Evolutionary conservation across 305 asterid genomes (phyloP).

Genomic region (Caryopteris hybrid): DNA sequence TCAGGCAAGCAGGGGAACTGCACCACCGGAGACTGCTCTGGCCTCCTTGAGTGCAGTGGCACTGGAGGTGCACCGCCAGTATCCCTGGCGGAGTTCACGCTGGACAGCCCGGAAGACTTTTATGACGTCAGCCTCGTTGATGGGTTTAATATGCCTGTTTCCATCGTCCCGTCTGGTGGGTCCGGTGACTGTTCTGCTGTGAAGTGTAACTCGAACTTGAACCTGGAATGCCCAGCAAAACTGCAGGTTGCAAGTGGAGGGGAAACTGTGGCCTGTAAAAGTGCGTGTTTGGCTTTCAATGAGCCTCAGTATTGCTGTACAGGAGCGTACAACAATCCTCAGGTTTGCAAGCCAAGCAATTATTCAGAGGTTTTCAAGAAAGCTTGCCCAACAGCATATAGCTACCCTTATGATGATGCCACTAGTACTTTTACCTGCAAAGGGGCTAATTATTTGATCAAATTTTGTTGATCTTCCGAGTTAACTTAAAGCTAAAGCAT

Average conservation of each 20-base stretch:
- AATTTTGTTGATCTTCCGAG: constrained; percentile 30
- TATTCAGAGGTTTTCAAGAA: constrained; percentile 54
- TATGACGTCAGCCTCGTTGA: constrained; percentile 75
- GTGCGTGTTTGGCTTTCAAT: constrained; percentile 51
- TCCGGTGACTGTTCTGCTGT: constrained; percentile 39
- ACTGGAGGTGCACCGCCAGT: constrained; percentile 60
- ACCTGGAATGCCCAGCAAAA: constrained; percentile 39
- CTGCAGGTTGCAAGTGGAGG: constrained; percentile 31
- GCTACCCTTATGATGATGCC: constrained; percentile 60
- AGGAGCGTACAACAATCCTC: constrained; percentile 37
- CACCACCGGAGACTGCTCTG: constrained; percentile 59
- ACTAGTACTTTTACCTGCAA: constrained; percentile 55
- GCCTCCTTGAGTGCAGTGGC: constrained; percentile 41
- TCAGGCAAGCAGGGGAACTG: constrained; percentile 48
- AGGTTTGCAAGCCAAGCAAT: constrained; percentile 36
- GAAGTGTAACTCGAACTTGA: constrained; percentile 33
- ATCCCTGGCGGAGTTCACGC: constrained; percentile 65
- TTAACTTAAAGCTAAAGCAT: background rate
- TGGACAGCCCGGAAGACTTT: constrained; percentile 40
- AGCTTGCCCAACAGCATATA: constrained; percentile 53
- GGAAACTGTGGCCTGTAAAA: constrained; percentile 47
- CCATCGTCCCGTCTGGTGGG: constrained; percentile 43
- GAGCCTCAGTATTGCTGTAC: constrained; percentile 53
- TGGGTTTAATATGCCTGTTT: constrained; percentile 58
- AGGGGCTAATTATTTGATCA: constrained; percentile 41